Base-by-base conservation (phyloP, 2,329 filamentous ascomycete species). In the Knoxdaviesia capensis region DNA sequence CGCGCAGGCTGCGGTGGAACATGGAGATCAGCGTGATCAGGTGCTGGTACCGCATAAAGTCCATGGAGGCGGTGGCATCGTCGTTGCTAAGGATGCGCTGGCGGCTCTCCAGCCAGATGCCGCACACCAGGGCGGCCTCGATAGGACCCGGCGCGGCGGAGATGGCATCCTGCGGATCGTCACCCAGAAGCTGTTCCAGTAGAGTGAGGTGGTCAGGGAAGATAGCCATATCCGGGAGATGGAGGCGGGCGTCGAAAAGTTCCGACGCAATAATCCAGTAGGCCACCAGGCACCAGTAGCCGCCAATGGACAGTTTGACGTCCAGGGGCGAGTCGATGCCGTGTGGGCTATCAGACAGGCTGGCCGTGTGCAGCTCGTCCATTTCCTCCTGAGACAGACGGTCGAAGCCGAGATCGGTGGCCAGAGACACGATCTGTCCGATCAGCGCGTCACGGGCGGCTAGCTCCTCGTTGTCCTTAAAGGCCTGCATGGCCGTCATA, bases 391-490 rank as follows among this genome's bases (percentile, higher is more conserved):
- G 20, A 20, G 20, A 20, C 31, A 63, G 60, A 34, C 63, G 59
- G 6, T 62, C 59, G 8, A 80, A 52, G 7, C 69, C 72, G 2
- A 80, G 56, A 52, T 80, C 75, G 41, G 72, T 66, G 10, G 77
- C 70, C 42, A 84, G 62, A 11, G 77, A 74, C 47, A 77, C 76
- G 29, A 87, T 59, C 52, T 86, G 77, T 0, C 81, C 80, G n/a
- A 83, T 66, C 39, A 80, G 68, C 6, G 71, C 69, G 46, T 82
- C 74, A 44, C 72, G 66, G 10, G 69, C 69, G 45, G 74, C 66
- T 32, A 84, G 58, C 36, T 66, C 59, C 36, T 75, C 66, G 9
- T 80, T 69, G 36, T 77, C 66, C 38, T 74, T 71, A 50, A 80
- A 87, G 4, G 69, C 66, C 48, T 76, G 69, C 39, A 72, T 67